These are phyloP conservation scores for Microsporum canis DNA, from an alignment of 2,329 filamentous ascomycete genomes.

Conservation along the genomic window DNA sequence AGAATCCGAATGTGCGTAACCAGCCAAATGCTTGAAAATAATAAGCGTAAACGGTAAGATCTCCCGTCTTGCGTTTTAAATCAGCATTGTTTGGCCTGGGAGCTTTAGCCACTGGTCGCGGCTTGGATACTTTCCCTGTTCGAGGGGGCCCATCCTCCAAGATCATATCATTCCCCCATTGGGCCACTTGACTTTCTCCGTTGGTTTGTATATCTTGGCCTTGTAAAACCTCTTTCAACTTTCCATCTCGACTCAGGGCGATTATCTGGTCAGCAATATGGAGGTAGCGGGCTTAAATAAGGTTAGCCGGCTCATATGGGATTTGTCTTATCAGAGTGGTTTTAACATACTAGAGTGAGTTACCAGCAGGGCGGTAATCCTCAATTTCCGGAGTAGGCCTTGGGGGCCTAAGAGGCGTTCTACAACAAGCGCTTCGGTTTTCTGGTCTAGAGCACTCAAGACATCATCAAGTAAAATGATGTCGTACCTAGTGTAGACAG, in stretches of 20 bases:
- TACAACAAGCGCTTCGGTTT: conserved; percentile 36
- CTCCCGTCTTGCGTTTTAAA: not conserved
- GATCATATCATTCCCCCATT: too few species aligned
- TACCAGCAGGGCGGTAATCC: conserved; percentile 35
- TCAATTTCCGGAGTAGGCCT: conserved; percentile 32
- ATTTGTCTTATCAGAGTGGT: too few species aligned
- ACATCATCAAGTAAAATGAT: conserved; percentile 39
- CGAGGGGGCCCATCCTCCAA: too few species aligned
- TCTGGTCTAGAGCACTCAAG: conserved; percentile 37
- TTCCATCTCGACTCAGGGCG: conserved; percentile 16
- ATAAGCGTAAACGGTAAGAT: conserved; percentile 4
- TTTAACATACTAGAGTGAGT: conserved; percentile 26
- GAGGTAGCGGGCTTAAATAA: conserved; percentile 21
- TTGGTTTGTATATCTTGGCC: too few species aligned
- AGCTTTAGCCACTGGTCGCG: too few species aligned
- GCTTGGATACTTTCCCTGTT: too few species aligned
- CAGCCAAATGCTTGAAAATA: conserved; percentile 7
- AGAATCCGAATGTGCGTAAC: not conserved
- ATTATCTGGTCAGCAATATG: conserved; percentile 34
- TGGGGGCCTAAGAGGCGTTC: conserved; percentile 30
- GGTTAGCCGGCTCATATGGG: too few species aligned
- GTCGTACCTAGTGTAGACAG: conserved; percentile 33
- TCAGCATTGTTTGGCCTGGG: not conserved
- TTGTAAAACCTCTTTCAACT: too few species aligned
- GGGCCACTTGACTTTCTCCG: too few species aligned